These are phyloP conservation scores for Ehretia macrophylla DNA, from an alignment of 257 asterid genomes.

Conservation along the genomic window DNA sequence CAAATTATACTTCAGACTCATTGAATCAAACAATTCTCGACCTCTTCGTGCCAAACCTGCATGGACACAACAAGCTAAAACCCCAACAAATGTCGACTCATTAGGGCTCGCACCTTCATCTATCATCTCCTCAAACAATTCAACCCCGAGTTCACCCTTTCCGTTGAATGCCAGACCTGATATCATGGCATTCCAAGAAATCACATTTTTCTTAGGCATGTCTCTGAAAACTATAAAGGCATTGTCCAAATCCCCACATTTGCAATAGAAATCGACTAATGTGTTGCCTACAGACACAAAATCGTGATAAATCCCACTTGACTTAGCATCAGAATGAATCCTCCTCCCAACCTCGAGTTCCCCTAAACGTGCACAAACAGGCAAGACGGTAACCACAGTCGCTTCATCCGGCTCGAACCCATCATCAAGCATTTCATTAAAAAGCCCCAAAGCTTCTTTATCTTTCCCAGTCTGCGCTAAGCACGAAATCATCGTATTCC, in stretches of 20 bases:
- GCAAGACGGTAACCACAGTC: slow-evolving; percentile 35
- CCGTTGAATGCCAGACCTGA: slow-evolving; percentile 40
- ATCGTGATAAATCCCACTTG: slow-evolving; percentile 22
- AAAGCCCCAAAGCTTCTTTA: slow-evolving; percentile 30
- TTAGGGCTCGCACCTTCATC: slow-evolving; percentile 28
- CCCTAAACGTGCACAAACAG: slow-evolving; percentile 35
- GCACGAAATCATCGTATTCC: slow-evolving; percentile 43
- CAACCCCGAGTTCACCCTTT: slow-evolving; percentile 33
- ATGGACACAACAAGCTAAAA: slow-evolving; percentile 41
- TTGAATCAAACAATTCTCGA: slow-evolving; percentile 25
- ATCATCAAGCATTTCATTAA: slow-evolving; percentile 24
- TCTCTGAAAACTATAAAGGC: slow-evolving; percentile 23
- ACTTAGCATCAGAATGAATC: slow-evolving; percentile 34
- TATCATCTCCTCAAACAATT: slow-evolving; percentile 36
- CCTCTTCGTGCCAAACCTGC: slow-evolving; percentile 36
- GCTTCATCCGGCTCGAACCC: slow-evolving; percentile 42
- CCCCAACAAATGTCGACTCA: slow-evolving; percentile 33
- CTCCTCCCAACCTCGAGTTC: slow-evolving; percentile 30
- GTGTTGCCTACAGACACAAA: slow-evolving; percentile 36
- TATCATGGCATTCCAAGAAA: slow-evolving; percentile 40
- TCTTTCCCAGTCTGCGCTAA: slow-evolving; percentile 30
- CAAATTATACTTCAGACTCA: slow-evolving; percentile 18
- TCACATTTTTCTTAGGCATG: slow-evolving; percentile 29
- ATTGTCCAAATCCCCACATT: slow-evolving; percentile 29
- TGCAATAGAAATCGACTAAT: slow-evolving; percentile 33